These are phyloP conservation scores for Thelephora aurantiotincta DNA, from an alignment of 768 basidiomycete species.

Conservation along the genomic window DNA sequence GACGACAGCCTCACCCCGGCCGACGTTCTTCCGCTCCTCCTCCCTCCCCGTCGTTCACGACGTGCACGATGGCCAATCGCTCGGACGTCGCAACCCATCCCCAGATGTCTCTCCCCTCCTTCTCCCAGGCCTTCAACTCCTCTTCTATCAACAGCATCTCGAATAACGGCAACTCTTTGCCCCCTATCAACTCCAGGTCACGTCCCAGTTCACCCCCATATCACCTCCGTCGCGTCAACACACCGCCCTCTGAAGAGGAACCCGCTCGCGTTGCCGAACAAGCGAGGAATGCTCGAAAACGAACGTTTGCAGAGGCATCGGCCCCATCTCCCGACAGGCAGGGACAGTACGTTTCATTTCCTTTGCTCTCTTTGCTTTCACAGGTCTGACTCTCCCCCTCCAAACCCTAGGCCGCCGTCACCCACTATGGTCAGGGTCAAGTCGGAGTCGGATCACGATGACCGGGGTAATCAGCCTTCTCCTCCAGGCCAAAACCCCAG, in stretches of 20 bases:
- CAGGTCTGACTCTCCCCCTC: conserved; percentile 4
- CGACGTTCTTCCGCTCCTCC: conserved; percentile 1
- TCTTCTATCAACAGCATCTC: conserved; percentile 38
- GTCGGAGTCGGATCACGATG: conserved; percentile 45
- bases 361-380: not conserved
- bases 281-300: conserved; percentile 13
- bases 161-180: conserved; percentile 38
- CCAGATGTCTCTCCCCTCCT: conserved; percentile 61
- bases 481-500: conserved; percentile 16
- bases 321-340: conserved; percentile 19
- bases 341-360: conserved; percentile 26
- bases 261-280: conserved; percentile 7
- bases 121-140: conserved; percentile 59
- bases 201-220: conserved; percentile 14
- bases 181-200: conserved; percentile 43
- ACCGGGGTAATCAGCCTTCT: conserved; percentile 21
- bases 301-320: conserved; percentile 11
- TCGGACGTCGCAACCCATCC: conserved; percentile 29
- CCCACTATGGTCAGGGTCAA: conserved; percentile 40
- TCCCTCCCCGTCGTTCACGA: conserved; percentile 1
- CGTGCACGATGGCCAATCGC: conserved; percentile 16
- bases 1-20: too few species aligned
- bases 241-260: conserved; percentile 7
- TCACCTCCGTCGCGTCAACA: conserved; percentile 6
- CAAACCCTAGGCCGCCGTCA: conserved; percentile 23